These are phyloP conservation scores for Gracilaria domingensis DNA, from an alignment of 23 red algal genomes.

Conservation along the genomic window DNA sequence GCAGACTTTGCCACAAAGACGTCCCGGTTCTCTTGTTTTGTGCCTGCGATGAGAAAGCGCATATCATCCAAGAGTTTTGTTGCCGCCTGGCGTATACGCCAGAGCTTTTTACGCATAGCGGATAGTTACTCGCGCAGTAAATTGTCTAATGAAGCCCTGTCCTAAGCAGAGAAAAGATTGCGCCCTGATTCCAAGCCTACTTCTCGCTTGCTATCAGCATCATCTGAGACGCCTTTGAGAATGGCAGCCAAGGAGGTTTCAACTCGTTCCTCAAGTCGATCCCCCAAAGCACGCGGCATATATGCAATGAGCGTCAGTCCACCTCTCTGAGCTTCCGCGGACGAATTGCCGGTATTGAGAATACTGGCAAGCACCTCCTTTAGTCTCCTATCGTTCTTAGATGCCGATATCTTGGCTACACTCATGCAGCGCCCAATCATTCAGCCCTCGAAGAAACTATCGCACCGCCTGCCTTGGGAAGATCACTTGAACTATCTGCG, in stretches of 20 bases:
- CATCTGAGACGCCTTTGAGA: conserved; percentile 80
- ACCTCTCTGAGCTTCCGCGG: conserved; percentile 77
- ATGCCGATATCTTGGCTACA: conserved; percentile 76
- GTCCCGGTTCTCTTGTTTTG: conserved; percentile 43
- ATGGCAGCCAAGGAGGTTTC: conserved; percentile 67
- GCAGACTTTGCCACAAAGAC: not conserved
- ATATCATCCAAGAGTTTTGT: conserved; percentile 83
- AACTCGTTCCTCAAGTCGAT: conserved; percentile 73
- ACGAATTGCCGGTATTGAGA: conserved; percentile 40
- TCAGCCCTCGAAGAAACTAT: conserved; percentile 83
- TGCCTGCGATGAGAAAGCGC: conserved; percentile 77
- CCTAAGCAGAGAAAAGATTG: conserved; percentile 77
- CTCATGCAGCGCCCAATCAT: conserved; percentile 87
- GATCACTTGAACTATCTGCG: conserved; percentile 11
- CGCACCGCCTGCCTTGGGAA: not conserved
- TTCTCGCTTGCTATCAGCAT: conserved; percentile 84
- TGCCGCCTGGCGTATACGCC: conserved; percentile 85
- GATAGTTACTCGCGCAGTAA: conserved; percentile 60
- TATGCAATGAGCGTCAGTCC: conserved; percentile 80
- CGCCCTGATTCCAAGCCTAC: conserved; percentile 83
- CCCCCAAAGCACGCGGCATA: conserved; percentile 71
- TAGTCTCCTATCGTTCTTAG: conserved; percentile 63
- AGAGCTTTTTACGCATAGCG: conserved; percentile 76
- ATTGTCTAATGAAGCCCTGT: conserved; percentile 67
- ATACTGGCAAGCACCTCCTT: conserved; percentile 59